Conservation (phyloP, 306 rosid genomes). For the Dalbergia cultrata region DNA sequence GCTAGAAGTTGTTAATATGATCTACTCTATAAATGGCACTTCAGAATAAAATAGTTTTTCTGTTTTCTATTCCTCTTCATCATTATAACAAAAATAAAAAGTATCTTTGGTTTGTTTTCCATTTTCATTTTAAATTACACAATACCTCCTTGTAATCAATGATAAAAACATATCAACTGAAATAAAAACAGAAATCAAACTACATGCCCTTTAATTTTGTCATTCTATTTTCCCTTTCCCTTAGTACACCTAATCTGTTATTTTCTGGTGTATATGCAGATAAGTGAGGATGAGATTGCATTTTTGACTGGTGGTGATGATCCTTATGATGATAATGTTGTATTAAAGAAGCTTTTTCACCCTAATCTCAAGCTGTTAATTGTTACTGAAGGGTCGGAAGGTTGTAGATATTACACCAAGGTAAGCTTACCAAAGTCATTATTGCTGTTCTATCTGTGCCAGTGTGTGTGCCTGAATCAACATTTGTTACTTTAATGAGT, state of each 20-base stretch:
- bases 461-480: not conserved
- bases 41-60: not conserved
- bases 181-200: too few relatives aligned
- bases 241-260: not conserved
- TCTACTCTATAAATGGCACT: slow-evolving; percentile 16
- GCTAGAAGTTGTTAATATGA: slow-evolving; percentile 1
- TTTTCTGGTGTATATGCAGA: slow-evolving; percentile 57
- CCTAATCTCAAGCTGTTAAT: slow-evolving; percentile 75
- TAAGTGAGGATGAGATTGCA: slow-evolving; percentile 80
- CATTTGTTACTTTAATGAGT: slow-evolving; percentile 9
- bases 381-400: slow-evolving; percentile 84
- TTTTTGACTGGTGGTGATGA: slow-evolving; percentile 80
- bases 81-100: not conserved
- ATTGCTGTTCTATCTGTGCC: not conserved
- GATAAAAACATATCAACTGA: too few relatives aligned
- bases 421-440: slow-evolving; percentile 47
- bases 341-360: slow-evolving; percentile 72
- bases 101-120: not conserved
- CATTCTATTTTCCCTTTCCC: not conserved
- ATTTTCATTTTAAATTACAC: too few relatives aligned
- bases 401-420: slow-evolving; percentile 88
- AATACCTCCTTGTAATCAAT: too few relatives aligned
- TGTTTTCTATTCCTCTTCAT: not conserved
- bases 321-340: slow-evolving; percentile 76
- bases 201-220: not conserved